A percentile compares a stretch with the other conserved stretches of the same genome.
phyloP scores from a whole-genome alignment of 1,139 yeast genomes.

The Yamadazyma spencermartinsiae region DNA sequence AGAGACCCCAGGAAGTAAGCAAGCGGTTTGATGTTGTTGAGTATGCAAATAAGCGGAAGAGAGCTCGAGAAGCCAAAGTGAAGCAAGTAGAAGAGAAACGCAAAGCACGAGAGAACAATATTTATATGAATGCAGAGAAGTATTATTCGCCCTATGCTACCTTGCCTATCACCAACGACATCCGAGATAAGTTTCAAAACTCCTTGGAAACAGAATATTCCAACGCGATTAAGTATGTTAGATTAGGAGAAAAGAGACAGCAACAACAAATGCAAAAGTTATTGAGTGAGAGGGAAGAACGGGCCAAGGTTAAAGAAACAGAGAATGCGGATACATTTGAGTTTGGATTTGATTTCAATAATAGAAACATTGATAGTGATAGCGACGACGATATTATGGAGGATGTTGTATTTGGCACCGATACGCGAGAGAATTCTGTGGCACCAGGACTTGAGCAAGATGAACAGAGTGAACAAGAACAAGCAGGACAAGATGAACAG shows the following conservation, averaged over 20 bases:
- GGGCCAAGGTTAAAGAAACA: constrained; percentile 21
- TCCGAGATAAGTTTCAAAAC: constrained; percentile 24
- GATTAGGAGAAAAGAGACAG: constrained; percentile 33
- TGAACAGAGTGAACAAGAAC: background rate
- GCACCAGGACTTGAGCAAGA: background rate
- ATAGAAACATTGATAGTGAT: constrained; percentile 18
- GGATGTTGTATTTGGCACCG: constrained; percentile 16
- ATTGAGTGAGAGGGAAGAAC: constrained; percentile 22
- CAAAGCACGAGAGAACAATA: constrained; percentile 30
- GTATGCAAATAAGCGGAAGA: constrained; percentile 51
- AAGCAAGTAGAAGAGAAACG: constrained; percentile 21
- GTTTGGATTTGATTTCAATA: constrained; percentile 33
- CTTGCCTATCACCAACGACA: constrained; percentile 24
- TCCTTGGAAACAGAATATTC: constrained; percentile 36
- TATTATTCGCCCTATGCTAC: constrained; percentile 42
- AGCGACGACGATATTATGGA: constrained; percentile 15
- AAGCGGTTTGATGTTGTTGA: constrained; percentile 53
- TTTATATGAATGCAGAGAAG: constrained; percentile 47
- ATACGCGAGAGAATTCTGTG: constrained; percentile 2
- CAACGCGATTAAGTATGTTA: constrained; percentile 35
- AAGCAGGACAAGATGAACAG: background rate
- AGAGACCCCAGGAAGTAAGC: constrained; percentile 7
- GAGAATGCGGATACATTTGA: constrained; percentile 23
- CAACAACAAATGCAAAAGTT: constrained; percentile 22
- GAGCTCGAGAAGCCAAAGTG: constrained; percentile 21